phyloP scores from a whole-genome alignment of 2,329 filamentous ascomycete species.

The Fonsecaea pugnacius region DNA sequence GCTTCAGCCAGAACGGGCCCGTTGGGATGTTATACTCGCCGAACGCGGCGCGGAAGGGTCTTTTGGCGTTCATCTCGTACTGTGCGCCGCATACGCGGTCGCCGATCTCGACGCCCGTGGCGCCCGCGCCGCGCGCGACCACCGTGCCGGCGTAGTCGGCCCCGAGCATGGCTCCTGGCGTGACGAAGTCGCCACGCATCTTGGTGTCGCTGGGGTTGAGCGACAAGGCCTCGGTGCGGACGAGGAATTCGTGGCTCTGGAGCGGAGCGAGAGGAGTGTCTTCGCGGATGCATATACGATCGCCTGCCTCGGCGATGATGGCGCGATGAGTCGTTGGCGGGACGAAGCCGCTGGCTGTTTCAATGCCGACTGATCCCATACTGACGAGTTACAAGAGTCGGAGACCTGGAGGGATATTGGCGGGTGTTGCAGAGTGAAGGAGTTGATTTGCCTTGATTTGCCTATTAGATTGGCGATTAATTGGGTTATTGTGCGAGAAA shows the following conservation, averaged over 20 bases:
- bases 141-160: slow-evolving; percentile 14
- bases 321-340: neutral
- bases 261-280: slow-evolving; percentile 15
- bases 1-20: slow-evolving; percentile 21
- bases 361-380: neutral
- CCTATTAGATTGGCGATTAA: neutral
- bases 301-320: neutral
- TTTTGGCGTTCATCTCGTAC: slow-evolving; percentile 28
- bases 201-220: slow-evolving; percentile 40
- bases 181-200: slow-evolving; percentile 34
- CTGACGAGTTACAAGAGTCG: neutral
- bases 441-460: neutral
- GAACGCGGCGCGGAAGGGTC: slow-evolving; percentile 28
- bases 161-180: slow-evolving; percentile 24
- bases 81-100: slow-evolving; percentile 30
- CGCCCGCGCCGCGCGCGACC: slow-evolving; percentile 29
- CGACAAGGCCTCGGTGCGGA: slow-evolving; percentile 35
- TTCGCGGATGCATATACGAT: slow-evolving; percentile 10
- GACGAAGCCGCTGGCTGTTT: neutral
- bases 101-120: slow-evolving; percentile 26
- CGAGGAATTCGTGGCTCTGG: slow-evolving; percentile 24
- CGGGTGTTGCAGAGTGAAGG: neutral
- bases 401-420: neutral
- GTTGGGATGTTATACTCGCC: slow-evolving; percentile 24
- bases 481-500: neutral